phyloP scores from a whole-genome alignment of 2,329 filamentous ascomycete species.

The Ophiognomonia clavigignenti-juglandacearum region DNA sequence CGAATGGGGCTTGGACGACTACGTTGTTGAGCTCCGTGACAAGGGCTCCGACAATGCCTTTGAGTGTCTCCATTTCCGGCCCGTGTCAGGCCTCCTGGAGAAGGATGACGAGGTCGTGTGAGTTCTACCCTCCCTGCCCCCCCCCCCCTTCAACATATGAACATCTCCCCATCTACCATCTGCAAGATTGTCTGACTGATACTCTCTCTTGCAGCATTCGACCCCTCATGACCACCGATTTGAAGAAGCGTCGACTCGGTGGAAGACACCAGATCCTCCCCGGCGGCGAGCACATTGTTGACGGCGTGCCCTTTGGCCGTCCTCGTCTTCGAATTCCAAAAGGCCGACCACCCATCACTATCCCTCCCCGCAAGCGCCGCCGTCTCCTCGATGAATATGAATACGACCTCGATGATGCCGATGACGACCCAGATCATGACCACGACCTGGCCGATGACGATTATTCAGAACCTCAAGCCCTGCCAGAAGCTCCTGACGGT shows the following conservation, averaged over 20 bases:
- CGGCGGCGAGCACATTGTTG: slow-evolving; percentile 76
- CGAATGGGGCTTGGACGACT: slow-evolving; percentile 86
- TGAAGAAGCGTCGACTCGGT: slow-evolving; percentile 65
- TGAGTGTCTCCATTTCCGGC: slow-evolving; percentile 84
- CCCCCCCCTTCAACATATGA: too few relatives aligned
- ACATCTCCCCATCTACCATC: background rate
- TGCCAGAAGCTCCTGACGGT: slow-evolving; percentile 18
- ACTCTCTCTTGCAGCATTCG: slow-evolving; percentile 56
- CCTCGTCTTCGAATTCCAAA: slow-evolving; percentile 57
- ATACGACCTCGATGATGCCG: slow-evolving; percentile 36
- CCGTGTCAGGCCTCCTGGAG: slow-evolving; percentile 63
- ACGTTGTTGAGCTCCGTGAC: slow-evolving; percentile 69
- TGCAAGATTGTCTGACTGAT: too few relatives aligned
- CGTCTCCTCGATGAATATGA: slow-evolving; percentile 40
- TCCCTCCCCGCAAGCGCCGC: slow-evolving; percentile 69
- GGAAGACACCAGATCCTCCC: slow-evolving; percentile 77
- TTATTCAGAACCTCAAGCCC: slow-evolving; percentile 18
- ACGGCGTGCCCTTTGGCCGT: slow-evolving; percentile 80
- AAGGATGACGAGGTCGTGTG: slow-evolving; percentile 82
- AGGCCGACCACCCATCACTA: slow-evolving; percentile 61
- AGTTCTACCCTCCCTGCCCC: slow-evolving; percentile 26
- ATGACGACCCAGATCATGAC: slow-evolving; percentile 30
- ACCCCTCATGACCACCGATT: slow-evolving; percentile 68
- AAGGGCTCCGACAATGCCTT: slow-evolving; percentile 53
- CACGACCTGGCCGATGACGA: slow-evolving; percentile 27